phyloP scores from a whole-genome alignment of 1,139 yeast genomes.

The Yamadazyma songkhlaensis region DNA sequence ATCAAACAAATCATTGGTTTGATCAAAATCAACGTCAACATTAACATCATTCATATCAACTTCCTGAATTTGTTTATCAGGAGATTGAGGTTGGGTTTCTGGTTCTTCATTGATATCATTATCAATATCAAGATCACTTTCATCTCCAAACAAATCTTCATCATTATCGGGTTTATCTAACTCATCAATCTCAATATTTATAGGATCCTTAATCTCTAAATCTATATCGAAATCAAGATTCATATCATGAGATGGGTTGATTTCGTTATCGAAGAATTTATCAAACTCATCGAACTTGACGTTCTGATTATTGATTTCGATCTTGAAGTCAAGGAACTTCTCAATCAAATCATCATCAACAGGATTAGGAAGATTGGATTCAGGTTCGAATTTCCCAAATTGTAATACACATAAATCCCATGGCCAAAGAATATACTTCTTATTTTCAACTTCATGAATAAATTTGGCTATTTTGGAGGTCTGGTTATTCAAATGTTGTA shows the following conservation, averaged over 20 bases:
- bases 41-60: background rate
- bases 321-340: slow-evolving; percentile 36
- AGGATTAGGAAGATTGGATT: slow-evolving; percentile 1
- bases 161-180: slow-evolving; percentile 3
- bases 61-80: slow-evolving; percentile 1
- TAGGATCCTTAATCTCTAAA: slow-evolving; percentile 2
- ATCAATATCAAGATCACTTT: slow-evolving; percentile 23
- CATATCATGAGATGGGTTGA: background rate
- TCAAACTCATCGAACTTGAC: slow-evolving; percentile 3
- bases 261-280: slow-evolving; percentile 1
- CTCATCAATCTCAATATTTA: background rate
- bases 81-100: slow-evolving; percentile 1
- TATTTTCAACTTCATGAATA: slow-evolving; percentile 50
- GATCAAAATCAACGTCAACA: background rate
- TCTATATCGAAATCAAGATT: slow-evolving; percentile 1
- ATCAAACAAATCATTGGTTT: slow-evolving; percentile 1
- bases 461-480: slow-evolving; percentile 62
- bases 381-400: slow-evolving; percentile 27
- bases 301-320: slow-evolving; percentile 9
- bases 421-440: slow-evolving; percentile 70
- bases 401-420: slow-evolving; percentile 62
- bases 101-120: slow-evolving; percentile 5
- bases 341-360: slow-evolving; percentile 22
- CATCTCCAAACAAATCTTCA: slow-evolving; percentile 9
- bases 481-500: slow-evolving; percentile 64